phyloP scores from a whole-genome alignment of 768 basidiomycete species.

The Nidularia sp. region DNA sequence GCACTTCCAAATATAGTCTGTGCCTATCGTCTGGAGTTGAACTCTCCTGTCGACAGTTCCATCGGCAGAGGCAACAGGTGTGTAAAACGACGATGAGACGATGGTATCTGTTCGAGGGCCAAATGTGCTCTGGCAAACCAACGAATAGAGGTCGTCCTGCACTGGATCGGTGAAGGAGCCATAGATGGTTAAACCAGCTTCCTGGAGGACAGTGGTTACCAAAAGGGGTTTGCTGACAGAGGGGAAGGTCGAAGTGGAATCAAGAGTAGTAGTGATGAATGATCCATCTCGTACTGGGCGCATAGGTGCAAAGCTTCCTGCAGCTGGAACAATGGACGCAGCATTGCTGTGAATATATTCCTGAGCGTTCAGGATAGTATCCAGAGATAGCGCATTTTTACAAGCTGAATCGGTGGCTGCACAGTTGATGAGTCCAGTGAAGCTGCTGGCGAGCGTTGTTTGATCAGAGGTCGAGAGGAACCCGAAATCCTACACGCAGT shows the following conservation, averaged over 20 bases:
- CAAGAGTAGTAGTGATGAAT: constrained; percentile 65
- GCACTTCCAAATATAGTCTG: constrained; percentile 71
- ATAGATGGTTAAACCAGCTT: constrained; percentile 67
- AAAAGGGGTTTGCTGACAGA: constrained; percentile 61
- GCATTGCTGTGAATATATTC: constrained; percentile 38
- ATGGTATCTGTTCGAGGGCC: constrained; percentile 42
- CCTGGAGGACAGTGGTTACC: constrained; percentile 67
- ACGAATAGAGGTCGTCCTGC: constrained; percentile 28
- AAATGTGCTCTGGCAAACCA: constrained; percentile 37
- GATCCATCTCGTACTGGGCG: constrained; percentile 65
- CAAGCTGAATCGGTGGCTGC: constrained; percentile 42
- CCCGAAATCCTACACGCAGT: constrained; percentile 57
- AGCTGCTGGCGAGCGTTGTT: constrained; percentile 45
- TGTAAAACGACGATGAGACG: constrained; percentile 45
- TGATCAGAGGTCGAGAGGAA: constrained; percentile 58
- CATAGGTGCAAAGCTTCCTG: constrained; percentile 53
- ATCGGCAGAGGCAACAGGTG: constrained; percentile 18
- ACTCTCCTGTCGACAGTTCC: constrained; percentile 45
- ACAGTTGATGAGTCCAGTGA: constrained; percentile 46
- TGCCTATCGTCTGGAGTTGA: constrained; percentile 56
- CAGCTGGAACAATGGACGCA: constrained; percentile 42
- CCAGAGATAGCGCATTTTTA: constrained; percentile 42
- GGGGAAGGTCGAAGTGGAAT: constrained; percentile 58
- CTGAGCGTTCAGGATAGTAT: constrained; percentile 52
- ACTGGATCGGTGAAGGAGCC: constrained; percentile 32